Conservation (phyloP, 345 rosid genomes). For the Murraya koenigii region DNA sequence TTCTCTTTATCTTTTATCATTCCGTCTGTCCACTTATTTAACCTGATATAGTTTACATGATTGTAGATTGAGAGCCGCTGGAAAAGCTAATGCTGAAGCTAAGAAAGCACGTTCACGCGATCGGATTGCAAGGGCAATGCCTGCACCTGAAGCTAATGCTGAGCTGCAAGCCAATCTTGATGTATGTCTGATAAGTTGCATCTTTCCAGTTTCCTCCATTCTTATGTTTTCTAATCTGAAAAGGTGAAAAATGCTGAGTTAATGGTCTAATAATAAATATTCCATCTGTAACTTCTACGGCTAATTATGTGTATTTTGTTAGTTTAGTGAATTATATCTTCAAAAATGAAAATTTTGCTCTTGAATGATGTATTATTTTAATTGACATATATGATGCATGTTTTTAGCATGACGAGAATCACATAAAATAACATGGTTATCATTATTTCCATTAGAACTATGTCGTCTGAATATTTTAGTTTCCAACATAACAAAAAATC, state of each 20-base stretch:
- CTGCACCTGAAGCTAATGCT: constrained; percentile 78
- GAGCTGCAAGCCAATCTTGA: constrained; percentile 73
- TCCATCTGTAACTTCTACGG: neutral
- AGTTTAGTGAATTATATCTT: neutral
- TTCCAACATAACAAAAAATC: neutral
- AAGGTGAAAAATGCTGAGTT: neutral
- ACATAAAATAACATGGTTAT: neutral
- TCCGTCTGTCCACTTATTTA: neutral
- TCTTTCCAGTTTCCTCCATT: neutral
- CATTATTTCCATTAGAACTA: neutral
- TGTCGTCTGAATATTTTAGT: neutral
- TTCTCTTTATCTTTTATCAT: neutral
- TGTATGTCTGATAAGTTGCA: constrained; percentile 46
- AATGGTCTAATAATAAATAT: neutral
- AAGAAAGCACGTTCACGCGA: constrained; percentile 63
- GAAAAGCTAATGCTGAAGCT: constrained; percentile 50
- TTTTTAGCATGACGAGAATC: constrained; percentile 4
- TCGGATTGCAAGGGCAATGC: constrained; percentile 49
- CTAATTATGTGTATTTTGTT: neutral
- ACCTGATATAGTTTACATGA: constrained; percentile 5
- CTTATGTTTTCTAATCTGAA: neutral
- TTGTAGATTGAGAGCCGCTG: constrained; percentile 60
- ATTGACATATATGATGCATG: neutral
- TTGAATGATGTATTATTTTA: neutral
- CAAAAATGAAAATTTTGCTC: neutral